Percentiles rank a stretch among this genome's conserved stretches.
Evolutionary conservation across 345 rosid species (phyloP).

Genomic region (Draba incana): DNA sequence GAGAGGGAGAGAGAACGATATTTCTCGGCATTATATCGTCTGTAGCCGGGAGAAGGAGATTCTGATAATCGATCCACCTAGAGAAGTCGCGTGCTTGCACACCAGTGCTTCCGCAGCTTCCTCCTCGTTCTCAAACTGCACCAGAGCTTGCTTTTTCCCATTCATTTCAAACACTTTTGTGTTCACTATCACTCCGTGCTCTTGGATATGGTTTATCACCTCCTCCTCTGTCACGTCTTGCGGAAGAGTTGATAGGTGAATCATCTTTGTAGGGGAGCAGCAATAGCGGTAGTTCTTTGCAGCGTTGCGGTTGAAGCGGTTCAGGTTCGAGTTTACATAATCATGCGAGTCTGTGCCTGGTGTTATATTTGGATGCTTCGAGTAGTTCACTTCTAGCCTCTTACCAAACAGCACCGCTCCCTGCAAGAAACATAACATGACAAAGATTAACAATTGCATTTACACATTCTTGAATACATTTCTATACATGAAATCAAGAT

Average conservation of each 20-base stretch:
- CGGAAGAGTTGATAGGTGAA: constrained; percentile 89
- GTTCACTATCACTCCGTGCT: constrained; percentile 67
- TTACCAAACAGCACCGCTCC: constrained; percentile 95
- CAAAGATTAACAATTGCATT: neutral
- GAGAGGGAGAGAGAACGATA: neutral
- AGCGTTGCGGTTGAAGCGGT: constrained; percentile 95
- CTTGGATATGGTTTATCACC: constrained; percentile 70
- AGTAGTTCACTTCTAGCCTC: constrained; percentile 89
- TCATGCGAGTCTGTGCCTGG: constrained; percentile 90
- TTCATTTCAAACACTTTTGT: constrained; percentile 92
- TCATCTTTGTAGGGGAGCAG: constrained; percentile 97
- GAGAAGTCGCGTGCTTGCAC: constrained; percentile 85
- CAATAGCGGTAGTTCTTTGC: constrained; percentile 97
- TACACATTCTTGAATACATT: neutral
- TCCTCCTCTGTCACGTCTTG: constrained; percentile 88
- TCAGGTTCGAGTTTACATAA: constrained; percentile 78
- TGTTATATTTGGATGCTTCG: constrained; percentile 85
- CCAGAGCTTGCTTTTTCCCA: constrained; percentile 90
- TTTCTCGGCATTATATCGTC: constrained; percentile 44
- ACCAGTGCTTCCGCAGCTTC: constrained; percentile 93
- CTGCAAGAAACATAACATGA: constrained; percentile 42
- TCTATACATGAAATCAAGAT: neutral
- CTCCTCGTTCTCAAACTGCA: constrained; percentile 82
- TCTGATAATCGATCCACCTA: constrained; percentile 79
- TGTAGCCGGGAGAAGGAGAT: constrained; percentile 98